Conservation (phyloP, 306 rosid species). For the Neltuma alba region DNA sequence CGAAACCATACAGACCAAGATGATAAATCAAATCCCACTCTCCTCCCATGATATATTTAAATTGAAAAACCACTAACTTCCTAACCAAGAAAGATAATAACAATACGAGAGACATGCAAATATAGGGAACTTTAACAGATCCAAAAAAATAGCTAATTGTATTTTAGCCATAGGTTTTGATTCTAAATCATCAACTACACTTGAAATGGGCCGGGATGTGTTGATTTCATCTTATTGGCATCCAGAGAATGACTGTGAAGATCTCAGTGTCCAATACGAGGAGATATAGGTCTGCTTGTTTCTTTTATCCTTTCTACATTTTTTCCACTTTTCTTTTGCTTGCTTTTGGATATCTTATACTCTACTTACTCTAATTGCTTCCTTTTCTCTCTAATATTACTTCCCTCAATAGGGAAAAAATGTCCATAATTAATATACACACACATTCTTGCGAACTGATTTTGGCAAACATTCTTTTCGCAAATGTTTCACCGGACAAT, state of each 20-base stretch:
- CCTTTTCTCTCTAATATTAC: background rate
- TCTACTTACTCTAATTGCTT: background rate
- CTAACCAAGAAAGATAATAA: slow-evolving; percentile 25
- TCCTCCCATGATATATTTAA: slow-evolving; percentile 12
- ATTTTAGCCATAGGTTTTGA: slow-evolving; percentile 15
- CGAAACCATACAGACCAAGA: slow-evolving; percentile 30
- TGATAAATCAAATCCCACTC: background rate
- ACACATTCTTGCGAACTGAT: background rate
- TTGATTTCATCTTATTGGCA: background rate
- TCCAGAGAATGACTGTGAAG: background rate
- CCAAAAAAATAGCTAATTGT: slow-evolving; percentile 4
- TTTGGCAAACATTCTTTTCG: background rate
- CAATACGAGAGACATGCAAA: slow-evolving; percentile 23
- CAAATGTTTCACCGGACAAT: background rate
- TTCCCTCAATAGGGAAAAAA: background rate
- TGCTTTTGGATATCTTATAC: background rate
- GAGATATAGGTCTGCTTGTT: background rate
- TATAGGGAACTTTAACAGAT: slow-evolving; percentile 25
- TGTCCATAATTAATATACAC: background rate
- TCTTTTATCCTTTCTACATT: background rate
- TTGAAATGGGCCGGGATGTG: background rate
- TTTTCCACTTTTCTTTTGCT: background rate
- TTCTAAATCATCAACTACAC: slow-evolving; percentile 13
- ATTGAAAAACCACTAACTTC: slow-evolving; percentile 18
- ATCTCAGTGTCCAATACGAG: background rate